Base-by-base conservation (phyloP, 2,329 filamentous ascomycete genomes). In the Penicillium rolfsii region DNA sequence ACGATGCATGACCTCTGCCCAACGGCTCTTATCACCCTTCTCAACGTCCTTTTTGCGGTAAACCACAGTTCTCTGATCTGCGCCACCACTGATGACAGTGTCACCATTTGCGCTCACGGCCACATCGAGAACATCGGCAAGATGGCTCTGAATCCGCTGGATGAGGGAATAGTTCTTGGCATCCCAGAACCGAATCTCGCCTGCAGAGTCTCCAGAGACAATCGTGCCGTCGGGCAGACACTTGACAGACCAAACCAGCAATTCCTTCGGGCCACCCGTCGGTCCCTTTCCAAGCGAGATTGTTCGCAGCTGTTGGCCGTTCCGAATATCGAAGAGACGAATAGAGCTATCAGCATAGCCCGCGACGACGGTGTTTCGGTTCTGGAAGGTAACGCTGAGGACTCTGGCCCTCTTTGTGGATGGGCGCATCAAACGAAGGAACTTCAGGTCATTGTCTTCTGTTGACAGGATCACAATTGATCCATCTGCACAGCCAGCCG, bases 291-390 rank as follows among this genome's bases (percentile, higher is more conserved):
- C 95, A 36, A 98, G 80, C 0, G 92, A 93, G 84, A 99, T 95
- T 66, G 87, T 91, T 49, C 92, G 85, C 60, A 97, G 74, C 62
- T 91, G 83, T 55, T 87, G 84, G 14, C 91, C 91, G 72, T 87
- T 94, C 54, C 90, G 84, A 67, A 92, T 89, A 74, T 98, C 93
- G 77, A 93, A 96, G 56, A 95, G 86, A 64, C 94, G 89, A 66
- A 99, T 95, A n/a, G 88, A 91, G 77, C 93, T 93, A 79, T 99
- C 94, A n/a, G 93, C 94, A 75, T 95, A 98, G 24, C 95, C 95
- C 38, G 94, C 93, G 45, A 97, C 87, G 60, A 94, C 88, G 36
- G 88, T 87, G 71, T 94, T 86, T 59, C 90, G 87, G 67, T 91
- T 89, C 77, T 97, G 93, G 79, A 96, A 99, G 26, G 90, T 87